These are phyloP conservation scores for Zymoseptoria ardabiliae DNA, from an alignment of 2,329 filamentous ascomycete species.

Conservation along the genomic window DNA sequence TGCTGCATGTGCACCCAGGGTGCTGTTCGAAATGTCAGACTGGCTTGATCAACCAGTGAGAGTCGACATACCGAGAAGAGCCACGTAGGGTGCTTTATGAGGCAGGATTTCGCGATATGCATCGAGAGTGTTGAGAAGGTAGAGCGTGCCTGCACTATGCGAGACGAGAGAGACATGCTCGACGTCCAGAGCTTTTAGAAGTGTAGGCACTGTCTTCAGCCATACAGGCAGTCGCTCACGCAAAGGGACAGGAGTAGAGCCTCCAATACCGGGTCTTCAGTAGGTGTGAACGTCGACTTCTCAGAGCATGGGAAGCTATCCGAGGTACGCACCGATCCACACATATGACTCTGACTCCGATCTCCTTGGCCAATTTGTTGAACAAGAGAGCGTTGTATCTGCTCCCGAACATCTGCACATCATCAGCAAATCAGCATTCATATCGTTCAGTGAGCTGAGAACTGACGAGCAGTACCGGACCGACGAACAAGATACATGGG, in stretches of 20 bases:
- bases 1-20: conserved; percentile 38
- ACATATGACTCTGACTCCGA: conserved; percentile 32
- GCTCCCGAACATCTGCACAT: conserved; percentile 31
- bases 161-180: conserved; percentile 34
- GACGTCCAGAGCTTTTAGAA: conserved; percentile 33
- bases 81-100: conserved; percentile 24
- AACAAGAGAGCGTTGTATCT: conserved; percentile 26
- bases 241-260: conserved; percentile 34
- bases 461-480: conserved; percentile 12
- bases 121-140: conserved; percentile 37
- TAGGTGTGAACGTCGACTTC: background rate
- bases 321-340: conserved; percentile 31
- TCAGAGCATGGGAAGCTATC: background rate
- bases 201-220: conserved; percentile 35
- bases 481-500: conserved; percentile 32
- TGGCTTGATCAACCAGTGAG: background rate
- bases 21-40: conserved; percentile 19
- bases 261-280: conserved; percentile 39
- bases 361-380: conserved; percentile 27
- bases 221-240: conserved; percentile 32
- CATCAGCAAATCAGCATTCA: background rate
- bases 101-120: conserved; percentile 30
- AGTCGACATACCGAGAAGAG: conserved; percentile 19
- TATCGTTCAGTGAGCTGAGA: no score
- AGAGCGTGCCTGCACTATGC: conserved; percentile 39